Evolutionary conservation across 805 yeast species (phyloP).

Genomic region (Metschnikowia baotianmanensis): DNA sequence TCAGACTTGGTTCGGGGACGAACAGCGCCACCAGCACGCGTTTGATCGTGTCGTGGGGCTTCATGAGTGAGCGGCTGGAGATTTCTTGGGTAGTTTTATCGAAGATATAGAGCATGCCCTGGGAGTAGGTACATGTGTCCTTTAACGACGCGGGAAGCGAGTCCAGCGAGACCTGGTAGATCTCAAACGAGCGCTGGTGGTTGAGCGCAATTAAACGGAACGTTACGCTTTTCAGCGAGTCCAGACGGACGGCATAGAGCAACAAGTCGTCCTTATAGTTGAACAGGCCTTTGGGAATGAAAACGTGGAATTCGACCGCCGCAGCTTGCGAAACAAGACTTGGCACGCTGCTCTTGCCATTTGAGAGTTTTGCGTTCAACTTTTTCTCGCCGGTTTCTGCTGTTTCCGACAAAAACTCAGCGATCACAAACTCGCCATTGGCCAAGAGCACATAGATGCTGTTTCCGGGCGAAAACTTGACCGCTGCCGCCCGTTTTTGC

Average conservation of each 20-base stretch:
- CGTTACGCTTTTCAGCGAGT: conserved; percentile 12
- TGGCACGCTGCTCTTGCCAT: conserved; percentile 12
- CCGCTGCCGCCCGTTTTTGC: conserved; percentile 13
- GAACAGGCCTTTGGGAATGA: conserved; percentile 24
- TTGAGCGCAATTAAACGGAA: conserved; percentile 28
- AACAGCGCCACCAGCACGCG: conserved; percentile 23
- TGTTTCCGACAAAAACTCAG: conserved; percentile 4
- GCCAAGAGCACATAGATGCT: conserved; percentile 27
- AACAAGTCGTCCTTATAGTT: conserved; percentile 26
- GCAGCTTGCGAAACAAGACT: conserved; percentile 6
- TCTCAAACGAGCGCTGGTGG: conserved; percentile 23
- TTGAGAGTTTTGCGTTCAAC: no score
- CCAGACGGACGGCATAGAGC: conserved; percentile 18
- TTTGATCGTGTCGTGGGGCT: conserved; percentile 20
- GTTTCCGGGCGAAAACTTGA: conserved; percentile 11
- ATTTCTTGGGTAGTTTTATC: conserved; percentile 17
- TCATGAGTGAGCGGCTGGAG: conserved; percentile 23
- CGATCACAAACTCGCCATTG: conserved; percentile 29
- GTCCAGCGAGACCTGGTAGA: conserved; percentile 19
- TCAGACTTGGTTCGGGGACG: conserved; percentile 8
- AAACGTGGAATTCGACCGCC: conserved; percentile 29
- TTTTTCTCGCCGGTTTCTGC: not conserved
- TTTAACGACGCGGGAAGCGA: not conserved
- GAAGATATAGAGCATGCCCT: conserved; percentile 28
- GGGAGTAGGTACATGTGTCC: conserved; percentile 18